phyloP scores from a whole-genome alignment of 2,329 filamentous ascomycete genomes.

The Aureobasidium melanogenum region DNA sequence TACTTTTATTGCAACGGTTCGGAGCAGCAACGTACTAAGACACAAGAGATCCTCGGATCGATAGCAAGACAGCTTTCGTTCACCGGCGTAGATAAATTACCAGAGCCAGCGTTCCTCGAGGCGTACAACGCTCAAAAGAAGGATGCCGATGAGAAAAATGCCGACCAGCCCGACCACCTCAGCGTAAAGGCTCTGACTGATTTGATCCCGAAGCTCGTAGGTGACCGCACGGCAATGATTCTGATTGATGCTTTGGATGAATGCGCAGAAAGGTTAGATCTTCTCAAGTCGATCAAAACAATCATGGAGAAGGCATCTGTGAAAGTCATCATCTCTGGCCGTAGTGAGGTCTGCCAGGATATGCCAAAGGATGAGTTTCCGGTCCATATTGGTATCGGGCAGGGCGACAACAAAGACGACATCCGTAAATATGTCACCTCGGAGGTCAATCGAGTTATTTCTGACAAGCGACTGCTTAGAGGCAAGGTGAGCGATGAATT shows the following conservation, averaged over 20 bases:
- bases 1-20: not conserved
- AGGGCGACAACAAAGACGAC: not conserved
- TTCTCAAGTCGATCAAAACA: not conserved
- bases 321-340: not conserved
- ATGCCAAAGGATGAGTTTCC: not conserved
- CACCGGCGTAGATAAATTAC: not conserved
- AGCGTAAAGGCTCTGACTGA: not conserved
- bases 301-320: not conserved
- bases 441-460: not conserved
- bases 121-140: not conserved
- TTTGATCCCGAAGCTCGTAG: not conserved
- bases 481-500: not conserved
- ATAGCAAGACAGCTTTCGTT: not conserved
- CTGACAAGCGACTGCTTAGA: not conserved
- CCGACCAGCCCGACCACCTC: not conserved
- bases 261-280: not conserved
- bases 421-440: not conserved
- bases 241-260: not conserved
- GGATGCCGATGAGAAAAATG: not conserved
- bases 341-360: not conserved
- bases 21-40: not conserved
- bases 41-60: not conserved
- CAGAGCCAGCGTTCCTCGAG: not conserved
- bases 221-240: not conserved
- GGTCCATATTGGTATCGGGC: not conserved